Base-by-base conservation (phyloP, 495 filamentous ascomycete genomes). In the Lasiosphaeria ovina region DNA sequence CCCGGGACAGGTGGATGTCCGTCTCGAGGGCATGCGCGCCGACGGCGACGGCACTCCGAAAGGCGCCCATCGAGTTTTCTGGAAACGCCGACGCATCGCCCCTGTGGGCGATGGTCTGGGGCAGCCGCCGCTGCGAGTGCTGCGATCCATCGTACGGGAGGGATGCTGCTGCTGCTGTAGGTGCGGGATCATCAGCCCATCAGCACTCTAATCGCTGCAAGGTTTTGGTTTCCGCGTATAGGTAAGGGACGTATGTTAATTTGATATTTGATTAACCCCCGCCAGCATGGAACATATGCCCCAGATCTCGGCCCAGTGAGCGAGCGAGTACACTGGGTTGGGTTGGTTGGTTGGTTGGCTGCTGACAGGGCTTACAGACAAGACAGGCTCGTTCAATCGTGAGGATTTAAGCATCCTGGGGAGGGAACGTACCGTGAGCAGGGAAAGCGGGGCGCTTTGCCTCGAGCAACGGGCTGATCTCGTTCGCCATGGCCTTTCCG, bases 21-120 rank as follows among this genome's bases (percentile, higher is more conserved):
- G 91, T 91, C 74, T 98, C 93, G 16, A 98, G 76, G 0, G 90
- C 93, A 68, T 97, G 82, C 3, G 87, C 85, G 34, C 92, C 91
- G 32, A 83, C 85, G 14, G 82, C 74, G 0, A 92, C 79, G 4
- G 93, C 93, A 3, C 77, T 86, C 47, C 77, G 74, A 74, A 97
- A 94, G 7, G 90, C 89, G 12, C 74, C 78, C 79, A 97, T 83
- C 3, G 90, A 88, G 72, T 98, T 98, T 74, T 98, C 93, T 0
- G 93, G 92, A 63, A 83, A 89, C 42, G 81, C 78, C 0, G 81
- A 84, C 66, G 89, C 93, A 76, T 87, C 94, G 3, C 93, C 93
- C 32, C 93, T 83, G 76, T 98, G 93, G 8, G 89, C 89, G 62
- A 97, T 94, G 24, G 83, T 81, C 59, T 93, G 90, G 0, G 93